Conservation (phyloP, 2,329 filamentous ascomycete genomes). For the Falciphora oryzae region DNA sequence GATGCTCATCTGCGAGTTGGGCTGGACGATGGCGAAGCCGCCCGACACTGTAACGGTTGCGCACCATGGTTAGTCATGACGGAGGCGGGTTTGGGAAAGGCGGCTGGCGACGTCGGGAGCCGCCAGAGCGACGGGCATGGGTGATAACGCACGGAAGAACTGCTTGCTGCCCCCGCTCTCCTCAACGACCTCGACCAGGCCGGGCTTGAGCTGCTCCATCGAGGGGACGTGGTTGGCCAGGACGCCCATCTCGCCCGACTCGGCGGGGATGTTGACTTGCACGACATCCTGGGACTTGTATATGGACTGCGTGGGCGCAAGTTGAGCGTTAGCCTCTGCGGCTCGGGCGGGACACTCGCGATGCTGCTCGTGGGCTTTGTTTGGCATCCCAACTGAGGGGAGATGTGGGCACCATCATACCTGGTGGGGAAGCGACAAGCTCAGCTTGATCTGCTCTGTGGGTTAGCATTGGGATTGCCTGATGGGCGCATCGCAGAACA, state of each 20-base stretch:
- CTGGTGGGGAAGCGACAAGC: slow-evolving; percentile 95
- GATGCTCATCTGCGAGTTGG: slow-evolving; percentile 91
- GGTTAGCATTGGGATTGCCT: slow-evolving; percentile 19
- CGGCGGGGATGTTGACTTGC: slow-evolving; percentile 98
- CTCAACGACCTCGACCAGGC: slow-evolving; percentile 91
- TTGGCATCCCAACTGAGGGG: not conserved
- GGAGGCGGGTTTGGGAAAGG: not conserved
- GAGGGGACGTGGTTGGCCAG: slow-evolving; percentile 98
- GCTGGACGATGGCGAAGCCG: slow-evolving; percentile 95
- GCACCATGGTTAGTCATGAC: not conserved
- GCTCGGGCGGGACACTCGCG: not conserved
- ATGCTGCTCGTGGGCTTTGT: not conserved
- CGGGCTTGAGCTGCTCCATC: slow-evolving; percentile 98
- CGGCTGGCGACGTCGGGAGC: not conserved
- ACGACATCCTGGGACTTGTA: slow-evolving; percentile 67
- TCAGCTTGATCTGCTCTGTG: slow-evolving; percentile 76
- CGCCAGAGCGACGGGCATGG: not conserved
- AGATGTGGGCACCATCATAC: slow-evolving; percentile 49
- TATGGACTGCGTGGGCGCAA: slow-evolving; percentile 48
- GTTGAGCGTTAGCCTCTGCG: not conserved
- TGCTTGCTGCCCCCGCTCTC: slow-evolving; percentile 87
- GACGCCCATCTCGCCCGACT: slow-evolving; percentile 98
- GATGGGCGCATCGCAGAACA: not conserved
- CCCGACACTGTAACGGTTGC: slow-evolving; percentile 66
- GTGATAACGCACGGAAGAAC: slow-evolving; percentile 80